Evolutionary conservation across 805 yeast species (phyloP).

Genomic region (Candida stauntonica): DNA sequence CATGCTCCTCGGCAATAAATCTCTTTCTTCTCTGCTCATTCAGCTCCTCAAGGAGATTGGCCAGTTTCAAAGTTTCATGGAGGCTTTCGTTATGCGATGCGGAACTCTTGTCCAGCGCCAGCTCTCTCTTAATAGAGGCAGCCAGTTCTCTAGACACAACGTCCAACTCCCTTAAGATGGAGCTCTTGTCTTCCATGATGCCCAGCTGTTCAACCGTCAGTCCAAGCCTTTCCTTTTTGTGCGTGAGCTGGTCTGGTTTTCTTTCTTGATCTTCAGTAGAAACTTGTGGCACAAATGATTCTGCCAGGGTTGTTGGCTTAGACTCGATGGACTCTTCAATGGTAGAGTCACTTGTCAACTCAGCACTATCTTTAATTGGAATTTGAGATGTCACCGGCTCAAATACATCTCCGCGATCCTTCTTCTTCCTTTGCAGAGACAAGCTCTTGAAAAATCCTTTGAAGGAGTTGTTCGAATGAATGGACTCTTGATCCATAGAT

Average conservation of each 20-base stretch:
- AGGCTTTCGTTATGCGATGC: slow-evolving; percentile 16
- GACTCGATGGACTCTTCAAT: slow-evolving; percentile 8
- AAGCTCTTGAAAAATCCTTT: slow-evolving; percentile 24
- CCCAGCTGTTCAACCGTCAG: slow-evolving; percentile 61
- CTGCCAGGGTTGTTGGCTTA: slow-evolving; percentile 11
- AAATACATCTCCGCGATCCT: slow-evolving; percentile 11
- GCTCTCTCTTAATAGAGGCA: slow-evolving; percentile 64
- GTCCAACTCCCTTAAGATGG: slow-evolving; percentile 58
- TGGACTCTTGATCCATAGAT: slow-evolving; percentile 7
- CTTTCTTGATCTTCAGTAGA: no score
- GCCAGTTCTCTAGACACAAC: slow-evolving; percentile 70
- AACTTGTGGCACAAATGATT: slow-evolving; percentile 20
- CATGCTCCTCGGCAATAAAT: slow-evolving; percentile 68
- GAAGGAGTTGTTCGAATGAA: slow-evolving; percentile 21
- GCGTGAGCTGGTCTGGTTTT: no score
- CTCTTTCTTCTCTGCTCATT: slow-evolving; percentile 63
- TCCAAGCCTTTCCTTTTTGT: slow-evolving; percentile 25
- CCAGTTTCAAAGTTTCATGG: slow-evolving; percentile 37
- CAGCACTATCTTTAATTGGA: slow-evolving; percentile 7
- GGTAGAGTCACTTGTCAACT: slow-evolving; percentile 7
- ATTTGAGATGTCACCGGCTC: slow-evolving; percentile 17
- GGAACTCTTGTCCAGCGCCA: slow-evolving; percentile 48
- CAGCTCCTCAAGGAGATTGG: slow-evolving; percentile 51
- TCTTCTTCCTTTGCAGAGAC: slow-evolving; percentile 20
- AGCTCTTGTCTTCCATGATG: slow-evolving; percentile 54